These are phyloP conservation scores for Didymella lethalis DNA, from an alignment of 2,329 filamentous ascomycete species.

Conservation along the genomic window DNA sequence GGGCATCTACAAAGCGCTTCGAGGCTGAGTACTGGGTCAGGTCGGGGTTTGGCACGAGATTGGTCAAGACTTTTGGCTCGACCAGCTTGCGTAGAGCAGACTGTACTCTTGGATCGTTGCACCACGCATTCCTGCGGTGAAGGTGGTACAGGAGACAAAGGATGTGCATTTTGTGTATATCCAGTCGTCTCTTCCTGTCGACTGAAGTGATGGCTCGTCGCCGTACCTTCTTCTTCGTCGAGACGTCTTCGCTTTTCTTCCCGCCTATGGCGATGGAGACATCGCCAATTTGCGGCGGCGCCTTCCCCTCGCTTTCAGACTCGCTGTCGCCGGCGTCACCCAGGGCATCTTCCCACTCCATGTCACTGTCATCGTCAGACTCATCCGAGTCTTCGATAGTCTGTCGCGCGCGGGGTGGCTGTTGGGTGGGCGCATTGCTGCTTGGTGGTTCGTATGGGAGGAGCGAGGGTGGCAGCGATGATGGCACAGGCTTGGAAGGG, in stretches of 20 bases:
- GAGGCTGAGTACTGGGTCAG: constrained; percentile 78
- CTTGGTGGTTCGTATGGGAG: constrained; percentile 19
- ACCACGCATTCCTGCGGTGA: constrained; percentile 84
- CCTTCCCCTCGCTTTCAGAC: constrained; percentile 31
- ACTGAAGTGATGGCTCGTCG: constrained; percentile 63
- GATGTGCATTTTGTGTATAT: constrained; percentile 87
- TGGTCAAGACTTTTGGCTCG: constrained; percentile 68
- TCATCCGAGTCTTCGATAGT: constrained; percentile 58
- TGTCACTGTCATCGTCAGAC: constrained; percentile 65
- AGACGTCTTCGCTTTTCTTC: constrained; percentile 41
- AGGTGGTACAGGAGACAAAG: constrained; percentile 83
- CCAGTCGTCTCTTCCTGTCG: constrained; percentile 69
- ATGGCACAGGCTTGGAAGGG: not conserved
- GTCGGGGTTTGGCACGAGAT: constrained; percentile 72
- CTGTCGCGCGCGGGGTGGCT: constrained; percentile 46
- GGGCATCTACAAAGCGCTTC: constrained; percentile 77
- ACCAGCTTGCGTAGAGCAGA: constrained; percentile 63
- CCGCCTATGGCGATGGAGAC: constrained; percentile 53
- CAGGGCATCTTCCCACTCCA: constrained; percentile 68
- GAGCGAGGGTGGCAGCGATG: constrained; percentile 21
- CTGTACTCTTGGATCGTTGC: constrained; percentile 77
- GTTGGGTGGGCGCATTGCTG: constrained; percentile 18
- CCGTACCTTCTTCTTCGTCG: constrained; percentile 47
- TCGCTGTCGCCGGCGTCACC: constrained; percentile 37
- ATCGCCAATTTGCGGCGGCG: constrained; percentile 48